A percentile compares a stretch with the other conserved stretches of the same genome.
phyloP scores from a whole-genome alignment of 2,329 filamentous ascomycete species.

The Trichophaea hybrida region DNA sequence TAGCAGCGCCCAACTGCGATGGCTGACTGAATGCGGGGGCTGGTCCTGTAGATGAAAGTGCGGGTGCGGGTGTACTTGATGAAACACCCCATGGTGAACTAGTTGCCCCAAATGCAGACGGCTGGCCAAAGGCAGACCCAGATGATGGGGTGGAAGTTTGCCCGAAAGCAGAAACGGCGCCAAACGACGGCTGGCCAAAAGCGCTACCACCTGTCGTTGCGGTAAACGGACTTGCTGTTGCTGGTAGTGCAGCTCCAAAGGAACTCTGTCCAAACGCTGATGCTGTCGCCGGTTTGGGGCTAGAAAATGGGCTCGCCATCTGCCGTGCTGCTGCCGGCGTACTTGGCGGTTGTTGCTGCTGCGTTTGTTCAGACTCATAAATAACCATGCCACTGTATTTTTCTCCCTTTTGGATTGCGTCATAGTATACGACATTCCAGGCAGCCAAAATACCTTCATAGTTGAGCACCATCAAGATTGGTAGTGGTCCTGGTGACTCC shows the following conservation, averaged over 20 bases:
- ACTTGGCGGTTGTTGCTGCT: constrained; percentile 24
- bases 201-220: constrained; percentile 16
- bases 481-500: constrained; percentile 65
- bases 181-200: constrained; percentile 7
- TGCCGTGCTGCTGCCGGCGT: constrained; percentile 8
- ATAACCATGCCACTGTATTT: constrained; percentile 56
- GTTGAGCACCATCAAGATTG: constrained; percentile 71
- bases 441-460: constrained; percentile 70
- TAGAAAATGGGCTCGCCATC: neutral
- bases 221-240: constrained; percentile 17
- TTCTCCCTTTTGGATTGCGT: constrained; percentile 61
- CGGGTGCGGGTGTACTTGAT: constrained; percentile 13
- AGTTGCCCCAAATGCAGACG: constrained; percentile 7
- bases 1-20: constrained; percentile 35
- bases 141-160: neutral
- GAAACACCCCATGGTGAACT: neutral
- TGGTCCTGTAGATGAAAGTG: constrained; percentile 33
- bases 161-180: constrained; percentile 13
- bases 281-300: constrained; percentile 7
- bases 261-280: constrained; percentile 13
- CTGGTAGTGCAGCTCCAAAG: constrained; percentile 19
- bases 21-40: constrained; percentile 38
- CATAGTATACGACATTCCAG: constrained; percentile 88
- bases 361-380: constrained; percentile 29
- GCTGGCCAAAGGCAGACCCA: constrained; percentile 27